A percentile compares a stretch with the other conserved stretches of the same genome.
phyloP scores from a whole-genome alignment of 78 protist species.

The Carpediemonas membranifera region DNA sequence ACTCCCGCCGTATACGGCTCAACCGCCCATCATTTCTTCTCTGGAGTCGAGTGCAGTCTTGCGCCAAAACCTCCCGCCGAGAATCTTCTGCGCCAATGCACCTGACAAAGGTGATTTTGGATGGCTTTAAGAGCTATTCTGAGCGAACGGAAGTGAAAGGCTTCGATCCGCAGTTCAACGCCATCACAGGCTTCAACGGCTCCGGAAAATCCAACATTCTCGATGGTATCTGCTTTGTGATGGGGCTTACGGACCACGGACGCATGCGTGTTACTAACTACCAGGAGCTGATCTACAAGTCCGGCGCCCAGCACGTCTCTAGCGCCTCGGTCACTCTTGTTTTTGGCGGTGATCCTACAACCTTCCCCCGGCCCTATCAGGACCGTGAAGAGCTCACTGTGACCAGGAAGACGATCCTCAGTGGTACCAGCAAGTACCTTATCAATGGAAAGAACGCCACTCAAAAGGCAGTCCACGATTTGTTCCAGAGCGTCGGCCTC shows the following conservation, averaged over 20 bases:
- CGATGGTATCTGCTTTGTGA: conserved; percentile 95
- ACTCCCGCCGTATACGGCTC: no score
- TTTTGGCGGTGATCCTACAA: conserved; percentile 76
- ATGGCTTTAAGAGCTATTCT: conserved; percentile 98
- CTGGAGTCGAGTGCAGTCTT: no score
- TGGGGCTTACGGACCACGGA: conserved; percentile 84
- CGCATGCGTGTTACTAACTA: conserved; percentile 78
- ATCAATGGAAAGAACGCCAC: conserved; percentile 40
- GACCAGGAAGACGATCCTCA: conserved; percentile 61
- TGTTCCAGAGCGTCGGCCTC: conserved; percentile 90
- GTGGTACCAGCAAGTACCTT: background rate
- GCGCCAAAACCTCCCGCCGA: no score
- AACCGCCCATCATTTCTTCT: no score
- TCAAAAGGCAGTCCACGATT: conserved; percentile 62
- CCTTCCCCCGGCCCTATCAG: conserved; percentile 87
- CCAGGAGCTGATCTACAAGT: conserved; percentile 87
- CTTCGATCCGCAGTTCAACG: conserved; percentile 90
- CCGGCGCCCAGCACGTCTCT: conserved; percentile 92
- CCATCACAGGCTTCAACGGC: conserved; percentile 83
- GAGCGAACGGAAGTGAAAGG: conserved; percentile 64
- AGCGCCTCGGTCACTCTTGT: conserved; percentile 78
- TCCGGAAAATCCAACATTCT: conserved; percentile 94
- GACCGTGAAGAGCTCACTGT: conserved; percentile 66
- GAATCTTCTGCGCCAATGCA: no score
- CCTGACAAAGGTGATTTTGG: conserved; percentile 79